Conservation (phyloP, 768 basidiomycete genomes). For the Boletus vermiculosoides region DNA sequence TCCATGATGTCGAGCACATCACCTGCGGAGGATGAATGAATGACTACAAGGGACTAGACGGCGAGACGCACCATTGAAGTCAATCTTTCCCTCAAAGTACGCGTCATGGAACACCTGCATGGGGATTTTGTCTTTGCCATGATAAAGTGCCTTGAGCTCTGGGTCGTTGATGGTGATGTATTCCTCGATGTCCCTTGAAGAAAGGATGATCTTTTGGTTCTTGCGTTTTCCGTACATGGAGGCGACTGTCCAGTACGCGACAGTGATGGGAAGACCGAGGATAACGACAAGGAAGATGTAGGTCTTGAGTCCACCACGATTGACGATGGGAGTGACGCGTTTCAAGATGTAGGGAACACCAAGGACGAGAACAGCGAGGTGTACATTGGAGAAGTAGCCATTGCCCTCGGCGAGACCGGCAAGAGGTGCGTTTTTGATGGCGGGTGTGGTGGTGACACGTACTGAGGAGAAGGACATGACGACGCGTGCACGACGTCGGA, state of each 20-base stretch:
- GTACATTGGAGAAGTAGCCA: constrained; percentile 76
- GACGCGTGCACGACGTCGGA: constrained; percentile 17
- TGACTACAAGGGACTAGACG: background rate
- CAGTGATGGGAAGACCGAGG: constrained; percentile 70
- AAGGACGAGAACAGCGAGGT: constrained; percentile 75
- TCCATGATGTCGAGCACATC: constrained; percentile 94
- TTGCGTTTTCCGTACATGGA: constrained; percentile 77
- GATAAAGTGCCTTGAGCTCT: constrained; percentile 75
- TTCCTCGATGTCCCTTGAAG: constrained; percentile 81
- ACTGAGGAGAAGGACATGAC: constrained; percentile 49
- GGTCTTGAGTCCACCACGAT: constrained; percentile 80
- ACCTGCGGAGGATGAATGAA: constrained; percentile 43
- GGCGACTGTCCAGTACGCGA: constrained; percentile 89
- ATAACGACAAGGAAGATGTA: constrained; percentile 79
- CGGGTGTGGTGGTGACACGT: constrained; percentile 62
- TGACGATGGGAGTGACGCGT: constrained; percentile 76
- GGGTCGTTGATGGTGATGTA: constrained; percentile 90
- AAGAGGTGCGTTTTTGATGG: constrained; percentile 84
- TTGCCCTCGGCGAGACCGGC: constrained; percentile 84
- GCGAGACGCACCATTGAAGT: constrained; percentile 77
- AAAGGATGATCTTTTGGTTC: constrained; percentile 83
- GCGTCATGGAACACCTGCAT: constrained; percentile 98
- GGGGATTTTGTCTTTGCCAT: constrained; percentile 88
- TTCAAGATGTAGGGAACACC: constrained; percentile 84
- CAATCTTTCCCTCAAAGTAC: constrained; percentile 94